Evolutionary conservation across 2,329 filamentous ascomycete species (phyloP), one percentile per base, ranked within the genome.

Genomic region (Xylariaceae sp.): DNA sequence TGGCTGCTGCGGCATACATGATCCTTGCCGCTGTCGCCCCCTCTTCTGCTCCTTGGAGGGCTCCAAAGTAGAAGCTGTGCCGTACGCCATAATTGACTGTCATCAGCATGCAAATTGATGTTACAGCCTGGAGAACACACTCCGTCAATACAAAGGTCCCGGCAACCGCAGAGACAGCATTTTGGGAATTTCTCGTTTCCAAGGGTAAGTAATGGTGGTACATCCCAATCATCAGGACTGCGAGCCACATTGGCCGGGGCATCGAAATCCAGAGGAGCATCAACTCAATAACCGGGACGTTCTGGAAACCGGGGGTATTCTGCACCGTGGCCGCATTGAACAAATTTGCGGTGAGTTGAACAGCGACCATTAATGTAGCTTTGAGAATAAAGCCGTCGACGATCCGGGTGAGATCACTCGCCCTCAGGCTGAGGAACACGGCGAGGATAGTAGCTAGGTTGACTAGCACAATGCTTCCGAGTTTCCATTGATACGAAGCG

Each of bases 241-340:
- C 32, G 20, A 45, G 22, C 43, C 43, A 45, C 40, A 33, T 37
- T 36, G 17, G 43, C 23, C 37, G 37, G 14, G 43, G 43, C 32
- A 45, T 45, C 12, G 37, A 21, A 33, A 12, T 27, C 43, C 43
- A 45, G 43, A 45, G 32, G 37, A 45, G 43, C n/a, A 40, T 45
- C 20, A 37, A 12, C 32, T 45, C 37, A 12, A 40, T n/a, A 37
- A 22, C 22, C 14, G 43, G 43, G 32, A 33, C 19, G 37, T 45
- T 37, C 23, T 36, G 29, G 17, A 40, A 45, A 27, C 43, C 43
- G 16, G 43, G 43, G 22, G 37, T 22, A 22, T 6, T 45, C 19
- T 32, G 43, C 16, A 40, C 16, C 10, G 40, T 29, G 37, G 40
- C n/a, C 22, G 22, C 20, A 37, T 45, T 45, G 21, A 45, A 17